These are phyloP conservation scores for Inonotus obliquus DNA, from an alignment of 1,284 basidiomycete genomes.

Conservation along the genomic window DNA sequence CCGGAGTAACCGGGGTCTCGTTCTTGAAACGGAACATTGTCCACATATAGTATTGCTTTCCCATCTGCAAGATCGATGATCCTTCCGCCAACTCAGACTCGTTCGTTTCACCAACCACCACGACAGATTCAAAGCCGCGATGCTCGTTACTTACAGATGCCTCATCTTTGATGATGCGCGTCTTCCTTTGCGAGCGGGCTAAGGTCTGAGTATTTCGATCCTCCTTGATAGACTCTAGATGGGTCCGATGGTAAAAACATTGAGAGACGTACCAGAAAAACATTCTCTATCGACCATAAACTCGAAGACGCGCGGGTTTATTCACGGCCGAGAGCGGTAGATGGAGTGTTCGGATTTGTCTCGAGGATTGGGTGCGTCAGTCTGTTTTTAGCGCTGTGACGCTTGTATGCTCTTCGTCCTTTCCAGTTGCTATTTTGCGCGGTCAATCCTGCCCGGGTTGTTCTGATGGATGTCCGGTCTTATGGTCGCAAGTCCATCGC, in stretches of 20 bases:
- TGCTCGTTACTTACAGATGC: slow-evolving; percentile 42
- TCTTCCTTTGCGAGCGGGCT: slow-evolving; percentile 47
- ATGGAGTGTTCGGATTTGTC: slow-evolving; percentile 1
- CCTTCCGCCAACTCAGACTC: too few species aligned
- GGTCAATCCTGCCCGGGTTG: too few species aligned
- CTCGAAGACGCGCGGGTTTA: too few species aligned
- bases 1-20: too few species aligned
- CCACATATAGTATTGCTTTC: too few species aligned
- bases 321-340: not conserved
- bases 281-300: not conserved
- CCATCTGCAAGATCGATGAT: too few species aligned
- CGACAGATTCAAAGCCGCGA: slow-evolving; percentile 48
- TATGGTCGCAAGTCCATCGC: too few species aligned
- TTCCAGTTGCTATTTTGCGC: not conserved
- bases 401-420: not conserved
- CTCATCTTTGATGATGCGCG: not conserved
- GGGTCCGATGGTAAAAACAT: slow-evolving; percentile 33
- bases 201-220: slow-evolving; percentile 58
- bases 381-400: not conserved
- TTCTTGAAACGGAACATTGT: too few species aligned
- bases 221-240: slow-evolving; percentile 46
- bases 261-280: slow-evolving; percentile 50
- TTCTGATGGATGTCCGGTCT: too few species aligned
- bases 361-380: slow-evolving; percentile 1
- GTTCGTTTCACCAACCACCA: too few species aligned